A percentile compares a stretch with the other conserved stretches of the same genome.
Conservation (phyloP, 257 asterid species). For the Jacaranda copaia region DNA sequence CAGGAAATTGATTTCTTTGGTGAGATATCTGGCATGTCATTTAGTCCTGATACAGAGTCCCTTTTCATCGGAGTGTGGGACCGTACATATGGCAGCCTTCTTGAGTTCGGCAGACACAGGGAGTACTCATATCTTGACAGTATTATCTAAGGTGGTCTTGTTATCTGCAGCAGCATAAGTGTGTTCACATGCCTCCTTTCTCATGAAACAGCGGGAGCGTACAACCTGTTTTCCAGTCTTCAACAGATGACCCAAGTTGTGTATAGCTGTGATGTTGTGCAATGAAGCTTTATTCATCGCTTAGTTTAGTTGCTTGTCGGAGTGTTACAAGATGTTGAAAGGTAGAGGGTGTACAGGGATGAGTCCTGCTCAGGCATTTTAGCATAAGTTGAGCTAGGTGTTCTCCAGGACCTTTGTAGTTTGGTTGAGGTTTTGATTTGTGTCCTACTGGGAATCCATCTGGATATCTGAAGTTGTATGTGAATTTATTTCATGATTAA, state of each 20-base stretch:
- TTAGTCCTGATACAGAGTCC: conserved; percentile 90
- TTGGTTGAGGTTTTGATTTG: conserved; percentile 29
- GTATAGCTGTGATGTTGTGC: conserved; percentile 41
- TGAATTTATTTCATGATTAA: conserved; percentile 6
- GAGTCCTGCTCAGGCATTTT: background rate
- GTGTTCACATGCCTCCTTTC: too few relatives aligned
- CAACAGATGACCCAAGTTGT: background rate
- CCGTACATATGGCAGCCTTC: conserved; percentile 91
- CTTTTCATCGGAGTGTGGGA: conserved; percentile 93
- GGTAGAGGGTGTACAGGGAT: conserved; percentile 53
- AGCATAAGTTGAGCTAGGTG: background rate
- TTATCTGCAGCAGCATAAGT: too few relatives aligned
- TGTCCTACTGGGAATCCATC: conserved; percentile 16
- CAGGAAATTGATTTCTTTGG: conserved; percentile 97
- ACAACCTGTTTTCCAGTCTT: too few relatives aligned
- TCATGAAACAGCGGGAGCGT: too few relatives aligned
- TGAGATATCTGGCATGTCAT: conserved; percentile 90
- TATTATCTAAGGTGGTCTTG: conserved; percentile 42
- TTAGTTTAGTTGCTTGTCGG: conserved; percentile 32
- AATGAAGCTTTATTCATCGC: background rate
- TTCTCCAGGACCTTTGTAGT: background rate
- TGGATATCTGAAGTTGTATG: background rate
- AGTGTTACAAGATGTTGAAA: conserved; percentile 38
- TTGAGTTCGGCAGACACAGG: conserved; percentile 75
- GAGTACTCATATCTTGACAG: conserved; percentile 75